A percentile compares a stretch with the other conserved stretches of the same genome.
Conservation (phyloP, 768 basidiomycete species). For the Auriscalpium orientale region DNA sequence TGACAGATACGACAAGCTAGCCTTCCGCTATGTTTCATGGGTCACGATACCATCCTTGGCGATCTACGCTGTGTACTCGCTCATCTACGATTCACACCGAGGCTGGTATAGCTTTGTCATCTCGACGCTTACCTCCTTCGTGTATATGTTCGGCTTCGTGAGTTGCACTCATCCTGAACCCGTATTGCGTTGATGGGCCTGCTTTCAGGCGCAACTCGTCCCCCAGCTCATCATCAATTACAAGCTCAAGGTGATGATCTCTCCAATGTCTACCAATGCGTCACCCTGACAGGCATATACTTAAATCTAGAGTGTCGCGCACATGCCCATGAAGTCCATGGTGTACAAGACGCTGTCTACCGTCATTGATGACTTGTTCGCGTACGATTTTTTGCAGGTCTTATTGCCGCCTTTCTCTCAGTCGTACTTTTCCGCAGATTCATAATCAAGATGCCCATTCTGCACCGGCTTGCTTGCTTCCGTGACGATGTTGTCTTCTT, state of each 20-base stretch:
- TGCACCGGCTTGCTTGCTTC: constrained; percentile 89
- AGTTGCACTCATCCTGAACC: constrained; percentile 30
- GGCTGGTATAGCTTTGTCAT: constrained; percentile 98
- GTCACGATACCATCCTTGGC: constrained; percentile 76
- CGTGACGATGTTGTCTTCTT: constrained; percentile 88
- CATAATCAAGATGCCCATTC: constrained; percentile 93
- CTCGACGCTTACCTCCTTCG: constrained; percentile 86
- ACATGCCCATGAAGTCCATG: constrained; percentile 99
- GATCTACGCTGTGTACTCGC: constrained; percentile 72
- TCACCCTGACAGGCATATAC: background rate
- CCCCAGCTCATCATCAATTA: constrained; percentile 95
- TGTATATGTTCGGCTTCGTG: constrained; percentile 97
- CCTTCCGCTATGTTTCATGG: constrained; percentile 92
- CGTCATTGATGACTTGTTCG: constrained; percentile 88
- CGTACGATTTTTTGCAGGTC: constrained; percentile 39
- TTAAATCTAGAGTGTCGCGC: constrained; percentile 71
- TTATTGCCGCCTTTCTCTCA: constrained; percentile 5
- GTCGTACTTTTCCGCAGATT: constrained; percentile 41
- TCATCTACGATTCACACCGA: constrained; percentile 76
- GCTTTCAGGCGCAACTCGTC: constrained; percentile 66
- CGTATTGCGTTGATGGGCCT: constrained; percentile 13
- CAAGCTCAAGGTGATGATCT: constrained; percentile 71
- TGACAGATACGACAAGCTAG: constrained; percentile 77
- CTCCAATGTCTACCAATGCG: background rate
- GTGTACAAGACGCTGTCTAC: constrained; percentile 89